Base-by-base conservation (phyloP, 805 yeast species). In the Teunomyces barrocoloradensis region DNA sequence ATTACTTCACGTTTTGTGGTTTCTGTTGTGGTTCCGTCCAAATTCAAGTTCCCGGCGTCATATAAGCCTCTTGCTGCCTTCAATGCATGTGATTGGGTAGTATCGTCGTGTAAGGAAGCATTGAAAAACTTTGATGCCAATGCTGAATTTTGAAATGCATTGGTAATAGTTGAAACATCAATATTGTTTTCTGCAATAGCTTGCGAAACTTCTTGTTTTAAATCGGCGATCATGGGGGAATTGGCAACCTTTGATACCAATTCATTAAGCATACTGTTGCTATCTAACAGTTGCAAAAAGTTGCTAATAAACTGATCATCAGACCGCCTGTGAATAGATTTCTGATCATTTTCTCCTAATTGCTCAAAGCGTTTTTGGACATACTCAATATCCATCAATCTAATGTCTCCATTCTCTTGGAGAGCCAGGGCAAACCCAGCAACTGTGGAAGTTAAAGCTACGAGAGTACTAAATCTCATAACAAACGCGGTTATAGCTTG, bases 341-440 rank as follows among this genome's bases (percentile, higher is more conserved):
- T 20, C 6, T 37, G 43, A 55, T 42, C 25, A 44, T 49, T 36
- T 43, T 47, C 29, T 52, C 50, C 42, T 51, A 51, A n/a, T 52
- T 52, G 27, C 46, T 33, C 27, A 34, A 29, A 43, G 52, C 60
- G 44, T 56, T 44, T 32, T 56, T 55, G 18, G 44, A 43, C 15
- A 35, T 10, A 6, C 15, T 36, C 27, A 6, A 15, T 27, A 15
- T 18, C 34, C 35, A 17, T 21, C 15, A 21, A 37, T 28, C 13
- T 12, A 38, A 5, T 13, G 17, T 44, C 45, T 18, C 13, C 20
- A 18, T 18, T 18, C n/a, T 23, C 46, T 18, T 65, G 61, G 6
- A 63, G 63, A n/a, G 65, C 64, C 10, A 34, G 42, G 10, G 53
- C 63, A 32, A 63, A 39, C n/a, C 56, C 49, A 6, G 58, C 43